Conservation (phyloP, 1,284 basidiomycete genomes). For the Rhodotorula mucilaginosa region DNA sequence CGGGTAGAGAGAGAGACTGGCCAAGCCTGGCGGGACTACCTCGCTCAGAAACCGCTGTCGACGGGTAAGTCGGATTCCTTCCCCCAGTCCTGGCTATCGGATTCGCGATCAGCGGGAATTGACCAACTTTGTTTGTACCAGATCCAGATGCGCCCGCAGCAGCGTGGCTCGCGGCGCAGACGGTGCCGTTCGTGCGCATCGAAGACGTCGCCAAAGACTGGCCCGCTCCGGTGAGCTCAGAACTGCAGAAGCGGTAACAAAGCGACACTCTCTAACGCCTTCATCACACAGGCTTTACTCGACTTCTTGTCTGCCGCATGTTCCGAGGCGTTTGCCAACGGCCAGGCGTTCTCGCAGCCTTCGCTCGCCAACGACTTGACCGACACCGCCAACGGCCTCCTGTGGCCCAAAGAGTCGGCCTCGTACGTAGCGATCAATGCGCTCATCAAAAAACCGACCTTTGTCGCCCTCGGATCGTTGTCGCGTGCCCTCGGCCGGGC, state of each 20-base stretch:
- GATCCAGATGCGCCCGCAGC: not conserved
- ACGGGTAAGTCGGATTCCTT: not conserved
- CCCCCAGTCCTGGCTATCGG: not conserved
- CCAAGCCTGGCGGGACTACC: constrained; percentile 14
- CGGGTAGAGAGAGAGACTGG: constrained; percentile 20
- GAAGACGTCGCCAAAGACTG: constrained; percentile 13
- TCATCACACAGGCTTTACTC: constrained; percentile 14
- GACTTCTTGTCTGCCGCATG: constrained; percentile 17
- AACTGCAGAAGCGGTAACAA: too few relatives aligned
- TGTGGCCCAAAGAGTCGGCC: constrained; percentile 29
- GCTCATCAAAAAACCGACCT: constrained; percentile 12
- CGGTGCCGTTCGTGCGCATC: constrained; percentile 27
- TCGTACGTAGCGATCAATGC: constrained; percentile 25
- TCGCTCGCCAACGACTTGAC: constrained; percentile 28
- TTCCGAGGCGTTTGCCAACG: constrained; percentile 31
- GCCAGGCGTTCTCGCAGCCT: constrained; percentile 34
- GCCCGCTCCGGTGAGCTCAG: not conserved
- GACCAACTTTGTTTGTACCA: not conserved
- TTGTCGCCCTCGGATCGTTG: constrained; percentile 34
- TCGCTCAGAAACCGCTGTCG: not conserved
- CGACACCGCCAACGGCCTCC: constrained; percentile 21
- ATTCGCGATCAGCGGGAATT: too few relatives aligned
- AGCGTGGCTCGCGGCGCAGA: constrained; percentile 40
- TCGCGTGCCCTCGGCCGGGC: constrained; percentile 40
- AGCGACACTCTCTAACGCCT: not conserved